Conservation (phyloP, 1,284 basidiomycete species). For the Tausonia pullulans region DNA sequence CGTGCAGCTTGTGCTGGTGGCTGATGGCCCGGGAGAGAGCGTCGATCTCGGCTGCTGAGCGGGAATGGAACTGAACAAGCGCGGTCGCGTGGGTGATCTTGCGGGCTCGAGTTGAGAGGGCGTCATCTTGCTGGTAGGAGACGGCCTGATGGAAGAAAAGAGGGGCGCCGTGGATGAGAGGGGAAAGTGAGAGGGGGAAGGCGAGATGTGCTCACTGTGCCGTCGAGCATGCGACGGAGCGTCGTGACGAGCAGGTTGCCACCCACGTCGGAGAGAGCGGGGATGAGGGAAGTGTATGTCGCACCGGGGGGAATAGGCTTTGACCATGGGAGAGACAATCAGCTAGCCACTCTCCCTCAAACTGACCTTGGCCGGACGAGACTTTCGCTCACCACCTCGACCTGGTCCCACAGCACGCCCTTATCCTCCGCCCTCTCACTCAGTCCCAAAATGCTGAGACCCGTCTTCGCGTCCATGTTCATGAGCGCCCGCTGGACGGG, state of each 20-base stretch:
- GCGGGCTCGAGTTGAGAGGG: constrained; percentile 45
- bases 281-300: constrained; percentile 48
- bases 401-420: constrained; percentile 33
- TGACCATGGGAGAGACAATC: not conserved
- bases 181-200: not conserved
- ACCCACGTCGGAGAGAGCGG: constrained; percentile 52
- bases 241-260: constrained; percentile 59
- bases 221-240: constrained; percentile 49
- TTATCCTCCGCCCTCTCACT: constrained; percentile 34
- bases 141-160: constrained; percentile 33
- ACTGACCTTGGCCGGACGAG: not conserved
- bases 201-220: not conserved
- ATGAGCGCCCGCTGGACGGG: constrained; percentile 80
- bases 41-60: constrained; percentile 48
- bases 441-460: constrained; percentile 50
- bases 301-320: constrained; percentile 43
- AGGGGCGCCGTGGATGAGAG: not conserved
- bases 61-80: constrained; percentile 45
- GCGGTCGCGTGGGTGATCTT: constrained; percentile 49
- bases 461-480: constrained; percentile 49
- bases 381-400: constrained; percentile 27
- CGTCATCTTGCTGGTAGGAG: constrained; percentile 40
- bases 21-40: constrained; percentile 55
- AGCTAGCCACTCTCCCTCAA: not conserved
- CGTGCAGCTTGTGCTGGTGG: constrained; percentile 41